Conservation (phyloP, 331 rosid species). For the Rhamnella rubrinervis region DNA sequence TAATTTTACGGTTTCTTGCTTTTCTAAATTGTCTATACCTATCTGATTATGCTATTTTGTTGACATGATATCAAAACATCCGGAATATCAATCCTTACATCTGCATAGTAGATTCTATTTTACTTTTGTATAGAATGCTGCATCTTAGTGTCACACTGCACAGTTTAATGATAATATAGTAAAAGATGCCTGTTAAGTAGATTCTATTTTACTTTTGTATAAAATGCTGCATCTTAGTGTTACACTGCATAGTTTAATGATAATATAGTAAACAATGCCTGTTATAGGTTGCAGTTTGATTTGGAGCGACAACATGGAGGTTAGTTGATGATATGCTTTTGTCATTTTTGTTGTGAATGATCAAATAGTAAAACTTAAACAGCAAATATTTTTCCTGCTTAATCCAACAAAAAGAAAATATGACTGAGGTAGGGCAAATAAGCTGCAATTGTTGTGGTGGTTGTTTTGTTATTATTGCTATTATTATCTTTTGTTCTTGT, state of each 20-base stretch:
- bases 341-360: not conserved
- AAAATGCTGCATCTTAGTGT: constrained; percentile 13
- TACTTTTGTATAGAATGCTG: constrained; percentile 9
- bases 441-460: not conserved
- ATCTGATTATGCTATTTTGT: too few species aligned
- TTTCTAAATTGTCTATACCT: not conserved
- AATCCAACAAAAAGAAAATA: not conserved
- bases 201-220: constrained; percentile 5
- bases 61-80: not conserved
- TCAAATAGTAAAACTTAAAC: not conserved
- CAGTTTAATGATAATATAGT: not conserved
- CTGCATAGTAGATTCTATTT: constrained; percentile 11
- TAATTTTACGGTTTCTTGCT: not conserved
- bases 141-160: constrained; percentile 27
- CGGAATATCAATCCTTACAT: not conserved
- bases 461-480: not conserved
- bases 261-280: constrained; percentile 5
- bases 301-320: constrained; percentile 25
- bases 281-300: constrained; percentile 28
- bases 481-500: not conserved
- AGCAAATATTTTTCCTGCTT: not conserved
- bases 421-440: not conserved
- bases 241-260: constrained; percentile 22
- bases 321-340: constrained; percentile 29
- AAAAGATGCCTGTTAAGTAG: constrained; percentile 8